phyloP scores from a whole-genome alignment of 257 asterid species.

The Solanum pennellii region DNA sequence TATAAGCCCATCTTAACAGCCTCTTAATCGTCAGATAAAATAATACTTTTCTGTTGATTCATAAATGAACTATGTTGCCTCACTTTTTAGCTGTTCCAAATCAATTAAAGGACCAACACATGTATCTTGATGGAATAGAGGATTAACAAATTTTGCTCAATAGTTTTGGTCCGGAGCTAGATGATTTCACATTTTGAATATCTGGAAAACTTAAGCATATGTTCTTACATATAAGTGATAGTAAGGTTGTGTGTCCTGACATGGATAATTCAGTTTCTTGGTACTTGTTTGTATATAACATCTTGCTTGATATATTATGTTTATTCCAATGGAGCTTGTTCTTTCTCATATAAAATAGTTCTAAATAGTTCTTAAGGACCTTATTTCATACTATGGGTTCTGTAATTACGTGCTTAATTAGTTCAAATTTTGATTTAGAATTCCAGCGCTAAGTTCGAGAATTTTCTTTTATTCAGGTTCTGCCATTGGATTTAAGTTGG shows the following conservation, averaged over 20 bases:
- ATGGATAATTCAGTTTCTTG: not conserved
- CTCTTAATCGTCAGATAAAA: not conserved
- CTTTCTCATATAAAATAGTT: not conserved
- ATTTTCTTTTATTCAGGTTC: constrained; percentile 40
- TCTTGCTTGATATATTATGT: not conserved
- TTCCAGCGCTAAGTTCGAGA: not conserved
- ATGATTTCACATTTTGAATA: not conserved
- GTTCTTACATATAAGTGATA: not conserved
- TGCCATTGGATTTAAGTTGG: constrained; percentile 96
- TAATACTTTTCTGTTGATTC: not conserved
- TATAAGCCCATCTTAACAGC: not conserved
- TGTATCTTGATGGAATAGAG: not conserved
- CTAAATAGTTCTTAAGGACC: not conserved
- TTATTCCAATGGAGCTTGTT: not conserved
- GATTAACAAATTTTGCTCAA: not conserved
- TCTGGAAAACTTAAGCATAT: not conserved
- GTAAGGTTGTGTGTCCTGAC: not conserved
- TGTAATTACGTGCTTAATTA: not conserved
- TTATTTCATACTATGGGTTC: not conserved
- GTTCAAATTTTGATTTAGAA: not conserved
- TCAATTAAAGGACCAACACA: not conserved
- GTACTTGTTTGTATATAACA: not conserved
- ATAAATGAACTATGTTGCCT: not conserved
- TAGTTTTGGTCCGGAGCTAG: not conserved
- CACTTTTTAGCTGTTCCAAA: not conserved